Evolutionary conservation across 2,329 filamentous ascomycete genomes (phyloP).

Genomic region (Hymenoscyphus infarciens): DNA sequence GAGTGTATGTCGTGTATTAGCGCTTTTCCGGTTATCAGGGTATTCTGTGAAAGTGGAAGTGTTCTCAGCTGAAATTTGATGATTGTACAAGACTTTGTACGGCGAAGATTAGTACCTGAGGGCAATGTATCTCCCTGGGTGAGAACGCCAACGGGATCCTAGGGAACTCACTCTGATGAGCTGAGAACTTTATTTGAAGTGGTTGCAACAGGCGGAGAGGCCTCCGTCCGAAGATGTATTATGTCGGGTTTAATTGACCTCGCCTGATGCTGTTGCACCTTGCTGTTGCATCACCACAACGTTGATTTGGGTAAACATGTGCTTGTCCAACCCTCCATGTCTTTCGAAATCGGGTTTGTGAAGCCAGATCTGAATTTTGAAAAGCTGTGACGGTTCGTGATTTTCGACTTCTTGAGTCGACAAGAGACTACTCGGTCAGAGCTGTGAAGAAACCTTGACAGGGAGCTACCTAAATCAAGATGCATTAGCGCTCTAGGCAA

Average conservation of each 20-base stretch:
- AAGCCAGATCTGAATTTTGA: background rate
- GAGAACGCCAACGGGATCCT: background rate
- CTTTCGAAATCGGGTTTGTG: background rate
- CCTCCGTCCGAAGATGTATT: background rate
- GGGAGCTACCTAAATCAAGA: background rate
- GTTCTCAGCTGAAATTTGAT: background rate
- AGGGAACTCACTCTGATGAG: background rate
- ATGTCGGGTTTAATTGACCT: background rate
- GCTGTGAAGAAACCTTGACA: background rate
- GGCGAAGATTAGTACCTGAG: background rate
- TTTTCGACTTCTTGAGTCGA: background rate
- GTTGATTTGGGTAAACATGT: background rate
- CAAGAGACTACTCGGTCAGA: background rate
- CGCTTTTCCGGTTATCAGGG: background rate
- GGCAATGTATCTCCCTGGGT: too few relatives aligned
- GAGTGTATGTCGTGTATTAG: background rate
- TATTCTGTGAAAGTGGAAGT: background rate
- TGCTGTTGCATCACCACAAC: background rate
- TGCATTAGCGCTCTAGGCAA: background rate
- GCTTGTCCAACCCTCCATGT: background rate
- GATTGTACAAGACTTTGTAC: background rate
- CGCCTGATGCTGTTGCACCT: background rate
- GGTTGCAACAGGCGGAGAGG: background rate
- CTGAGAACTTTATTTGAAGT: background rate
- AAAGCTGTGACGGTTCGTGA: background rate